Conservation (phyloP, 768 basidiomycete species). For the Suillus lakei region DNA sequence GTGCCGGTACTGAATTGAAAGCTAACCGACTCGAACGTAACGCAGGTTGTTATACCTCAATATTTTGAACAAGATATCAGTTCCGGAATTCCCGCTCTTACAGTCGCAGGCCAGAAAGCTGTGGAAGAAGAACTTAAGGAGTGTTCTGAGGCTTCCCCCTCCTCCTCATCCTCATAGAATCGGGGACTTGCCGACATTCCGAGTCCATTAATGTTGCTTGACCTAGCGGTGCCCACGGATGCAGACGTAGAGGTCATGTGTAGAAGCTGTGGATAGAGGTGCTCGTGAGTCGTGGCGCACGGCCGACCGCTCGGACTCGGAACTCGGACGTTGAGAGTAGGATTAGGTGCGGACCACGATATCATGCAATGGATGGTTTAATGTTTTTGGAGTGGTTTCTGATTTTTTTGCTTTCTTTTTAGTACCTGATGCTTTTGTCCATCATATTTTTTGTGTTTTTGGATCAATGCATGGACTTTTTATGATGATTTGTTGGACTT, state of each 20-base stretch:
- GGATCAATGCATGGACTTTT: not conserved
- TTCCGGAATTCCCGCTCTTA: slow-evolving; percentile 71
- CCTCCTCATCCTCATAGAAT: not conserved
- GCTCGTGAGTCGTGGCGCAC: no score
- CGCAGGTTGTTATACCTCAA: slow-evolving; percentile 68
- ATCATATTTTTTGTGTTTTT: not conserved
- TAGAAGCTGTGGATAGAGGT: not conserved
- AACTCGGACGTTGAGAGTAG: not conserved
- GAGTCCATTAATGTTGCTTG: not conserved
- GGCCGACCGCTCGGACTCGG: not conserved
- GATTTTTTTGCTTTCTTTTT: not conserved
- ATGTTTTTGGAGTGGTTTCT: not conserved
- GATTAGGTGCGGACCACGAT: not conserved
- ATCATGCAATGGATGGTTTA: slow-evolving; percentile 1
- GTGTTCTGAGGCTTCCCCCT: not conserved
- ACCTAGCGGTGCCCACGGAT: not conserved
- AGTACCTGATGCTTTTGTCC: not conserved
- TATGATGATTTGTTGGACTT: no score
- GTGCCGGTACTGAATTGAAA: not conserved
- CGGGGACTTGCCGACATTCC: not conserved
- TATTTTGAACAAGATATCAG: slow-evolving; percentile 77
- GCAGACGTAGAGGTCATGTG: not conserved
- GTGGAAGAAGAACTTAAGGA: slow-evolving; percentile 70
- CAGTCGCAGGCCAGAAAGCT: slow-evolving; percentile 68
- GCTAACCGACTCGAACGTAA: not conserved